Conservation (phyloP, 179 eudicot genomes). For the Spinacia oleracea region DNA sequence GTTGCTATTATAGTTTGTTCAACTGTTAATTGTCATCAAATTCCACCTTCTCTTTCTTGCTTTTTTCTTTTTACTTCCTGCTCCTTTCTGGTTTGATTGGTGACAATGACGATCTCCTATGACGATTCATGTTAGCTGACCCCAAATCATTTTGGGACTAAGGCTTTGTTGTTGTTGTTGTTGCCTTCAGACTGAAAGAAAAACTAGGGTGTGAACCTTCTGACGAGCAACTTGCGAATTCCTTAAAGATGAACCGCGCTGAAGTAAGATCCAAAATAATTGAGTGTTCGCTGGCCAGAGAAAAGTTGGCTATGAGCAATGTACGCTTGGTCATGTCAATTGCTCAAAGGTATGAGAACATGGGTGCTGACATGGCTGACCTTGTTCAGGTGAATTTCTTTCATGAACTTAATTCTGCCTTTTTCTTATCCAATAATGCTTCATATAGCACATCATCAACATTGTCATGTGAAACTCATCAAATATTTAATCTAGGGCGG, state of each 20-base stretch:
- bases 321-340: slow-evolving; percentile 94
- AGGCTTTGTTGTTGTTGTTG: too few species aligned
- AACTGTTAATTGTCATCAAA: background rate
- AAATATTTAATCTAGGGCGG: slow-evolving; percentile 62
- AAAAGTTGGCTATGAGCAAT: slow-evolving; percentile 89
- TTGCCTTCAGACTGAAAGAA: slow-evolving; percentile 62
- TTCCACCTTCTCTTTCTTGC: too few species aligned
- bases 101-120: too few species aligned
- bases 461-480: slow-evolving; percentile 12
- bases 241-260: slow-evolving; percentile 61
- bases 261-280: slow-evolving; percentile 61
- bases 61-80: too few species aligned
- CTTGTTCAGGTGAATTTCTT: slow-evolving; percentile 74
- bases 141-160: too few species aligned
- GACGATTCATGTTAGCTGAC: too few species aligned
- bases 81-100: too few species aligned
- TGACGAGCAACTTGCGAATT: slow-evolving; percentile 82
- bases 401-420: background rate
- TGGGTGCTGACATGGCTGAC: slow-evolving; percentile 98
- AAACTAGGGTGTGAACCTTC: slow-evolving; percentile 85
- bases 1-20: background rate
- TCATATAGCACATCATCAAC: background rate
- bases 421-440: slow-evolving; percentile 9
- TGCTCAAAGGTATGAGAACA: slow-evolving; percentile 85
- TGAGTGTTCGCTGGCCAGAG: slow-evolving; percentile 87